Base-by-base conservation (phyloP, 1,284 basidiomycete genomes). In the Lignosus rhinocerotis region DNA sequence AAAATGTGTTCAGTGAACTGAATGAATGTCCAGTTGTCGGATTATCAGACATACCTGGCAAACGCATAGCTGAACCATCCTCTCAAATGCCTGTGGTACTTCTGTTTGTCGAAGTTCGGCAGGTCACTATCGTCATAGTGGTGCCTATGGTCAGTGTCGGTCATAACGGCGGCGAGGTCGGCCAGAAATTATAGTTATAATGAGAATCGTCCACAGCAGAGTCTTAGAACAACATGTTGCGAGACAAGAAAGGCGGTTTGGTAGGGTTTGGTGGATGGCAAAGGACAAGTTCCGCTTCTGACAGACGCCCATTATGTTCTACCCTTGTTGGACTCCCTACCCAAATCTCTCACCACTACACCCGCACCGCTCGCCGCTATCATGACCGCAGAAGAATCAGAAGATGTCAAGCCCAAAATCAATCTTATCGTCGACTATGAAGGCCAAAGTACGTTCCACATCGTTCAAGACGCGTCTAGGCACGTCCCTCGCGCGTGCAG, bases 41-140 rank as follows among this genome's bases (percentile, higher is more conserved):
- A 16, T 12, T 2, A 42, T 30, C 30, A 25, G 8, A 65, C 65
- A 49, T 63, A 86, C 88, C 88, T 88, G 0, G 89, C 89, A 67
- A 91, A 91, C 0, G 88, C 87, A 67, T 91, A 91, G 63, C 84
- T 84, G 57, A 91, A 75, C 89, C 89, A 91, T 45, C 89, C 89
- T 53, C 79, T 74, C 6, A 90, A 75, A 49, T 83, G 82, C 62
- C 75, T 80, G 41, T 58, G 66, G 51, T 73, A 67, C 45, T 60
- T 64, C 53, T 44, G 51, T 38, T 64, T 62, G 52, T 64, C 60
- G 38, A 62, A 64, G 17, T 38, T 50, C 12, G 61, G 61, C 8
- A 62, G n/a, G 14, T 46, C 49, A 11, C 17, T 3, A 7, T 43
- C 19, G 5, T 53, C 41, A 34, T 38, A 9, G 42, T 34, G 21